Base-by-base conservation (phyloP, 192 early-diverging fungal genomes). In the Mortierella alpina region DNA sequence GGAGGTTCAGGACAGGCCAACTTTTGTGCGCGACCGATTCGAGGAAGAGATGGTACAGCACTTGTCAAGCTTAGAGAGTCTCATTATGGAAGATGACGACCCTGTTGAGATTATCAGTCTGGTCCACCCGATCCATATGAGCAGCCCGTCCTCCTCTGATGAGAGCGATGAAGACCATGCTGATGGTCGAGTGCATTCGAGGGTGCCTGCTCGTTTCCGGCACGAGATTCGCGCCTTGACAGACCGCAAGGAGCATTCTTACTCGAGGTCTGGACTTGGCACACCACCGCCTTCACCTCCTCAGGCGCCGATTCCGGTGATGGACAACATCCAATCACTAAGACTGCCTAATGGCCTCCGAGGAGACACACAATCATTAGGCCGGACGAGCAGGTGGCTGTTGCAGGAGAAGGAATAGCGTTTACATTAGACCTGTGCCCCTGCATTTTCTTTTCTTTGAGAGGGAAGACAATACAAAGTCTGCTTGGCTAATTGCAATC, bases 1-100 rank as follows among this genome's bases (percentile, higher is more conserved):
- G 41, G 77, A 68, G 12, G 77, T 80, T 0, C 6, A 18, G 3
- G 70, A 71, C 52, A 48, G 39, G 0, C 77, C 77, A 9, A 50
- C 58, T 10, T 80, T 80, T 64, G 60, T 80, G 8, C 59, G 69
- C 7, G 77, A 80, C 17, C 64, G 70, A 31, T 72, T 80, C 49
- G 77, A 80, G 44, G 70, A 72, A 49, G 77, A 80, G 55, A 80
- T 80, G 77, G 48, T 80, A n/a, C 64, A 72, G 45, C 70, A 80
- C 7, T 17, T 80, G 20, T 68, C 77, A 47, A 64, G 70, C 40
- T 45, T 80, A 7, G 77, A 80, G 42, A 80, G 77, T 44, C 51
- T 80, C 11, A 52, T 72, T 20, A 59, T 72, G 46, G 70, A 79
- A 6, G 76, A 72, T 22, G 77, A 66, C 10, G 75, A 72, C 47